Percentiles rank a stretch among this genome's conserved stretches.
Conservation (phyloP, 2,329 filamentous ascomycete genomes). For the Aspergillus costaricaensis region DNA sequence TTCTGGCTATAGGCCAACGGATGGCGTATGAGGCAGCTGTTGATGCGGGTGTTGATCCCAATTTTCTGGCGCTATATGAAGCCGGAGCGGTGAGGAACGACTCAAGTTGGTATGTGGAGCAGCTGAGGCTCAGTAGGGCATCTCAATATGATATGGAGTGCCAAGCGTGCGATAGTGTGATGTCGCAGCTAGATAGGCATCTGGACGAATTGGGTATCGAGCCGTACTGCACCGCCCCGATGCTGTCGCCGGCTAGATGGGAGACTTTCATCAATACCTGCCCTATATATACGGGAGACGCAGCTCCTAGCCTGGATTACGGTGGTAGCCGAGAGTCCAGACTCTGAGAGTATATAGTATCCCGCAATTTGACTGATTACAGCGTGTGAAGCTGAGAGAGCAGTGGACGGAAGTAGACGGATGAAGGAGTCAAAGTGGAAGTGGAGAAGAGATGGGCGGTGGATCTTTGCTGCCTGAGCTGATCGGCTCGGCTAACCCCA, state of each 20-base stretch:
- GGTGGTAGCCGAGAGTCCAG: neutral
- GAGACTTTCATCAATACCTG: neutral
- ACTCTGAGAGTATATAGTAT: neutral
- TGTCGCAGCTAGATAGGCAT: conserved; percentile 3
- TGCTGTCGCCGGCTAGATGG: conserved; percentile 1
- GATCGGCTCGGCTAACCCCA: neutral
- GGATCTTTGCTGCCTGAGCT: neutral
- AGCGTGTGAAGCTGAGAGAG: neutral
- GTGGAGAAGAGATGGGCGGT: neutral
- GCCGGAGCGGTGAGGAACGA: conserved; percentile 13
- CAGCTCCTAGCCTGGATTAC: neutral
- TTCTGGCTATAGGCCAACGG: conserved; percentile 25
- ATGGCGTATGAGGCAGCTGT: conserved; percentile 25
- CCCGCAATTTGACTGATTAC: too few relatives aligned
- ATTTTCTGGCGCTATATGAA: conserved; percentile 20
- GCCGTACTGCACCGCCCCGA: conserved; percentile 11
- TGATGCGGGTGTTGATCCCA: conserved; percentile 14
- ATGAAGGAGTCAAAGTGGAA: neutral
- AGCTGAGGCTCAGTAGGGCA: conserved; percentile 1
- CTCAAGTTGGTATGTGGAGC: conserved; percentile 21
- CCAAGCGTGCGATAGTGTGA: neutral
- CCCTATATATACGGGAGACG: neutral
- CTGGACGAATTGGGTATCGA: conserved; percentile 4
- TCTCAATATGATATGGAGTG: conserved; percentile 6
- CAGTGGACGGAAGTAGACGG: neutral